Base-by-base conservation (phyloP, 768 basidiomycete species). In the Cystofilobasidium bisporidii region DNA sequence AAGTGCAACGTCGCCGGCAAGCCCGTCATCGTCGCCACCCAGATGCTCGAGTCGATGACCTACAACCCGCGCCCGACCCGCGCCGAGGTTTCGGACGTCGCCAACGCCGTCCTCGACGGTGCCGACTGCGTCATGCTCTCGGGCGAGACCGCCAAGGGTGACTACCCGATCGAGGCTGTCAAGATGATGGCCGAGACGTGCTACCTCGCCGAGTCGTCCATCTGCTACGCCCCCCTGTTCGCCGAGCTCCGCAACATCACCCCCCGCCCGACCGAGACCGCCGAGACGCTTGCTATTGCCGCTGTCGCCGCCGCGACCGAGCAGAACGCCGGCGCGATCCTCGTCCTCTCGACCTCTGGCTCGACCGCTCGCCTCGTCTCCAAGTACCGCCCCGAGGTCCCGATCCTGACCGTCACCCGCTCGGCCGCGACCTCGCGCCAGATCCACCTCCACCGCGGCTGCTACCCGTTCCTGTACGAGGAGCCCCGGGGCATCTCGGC, bases 161-260 rank as follows among this genome's bases (percentile, higher is more conserved):
- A 83, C 71, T 99, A 99, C 79, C 96, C 96, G 63, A 84, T 97
- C 75, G 86, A 94, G 78, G 93, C 96, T 61, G 93, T 99, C 71
- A 83, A 91, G 73, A 94, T 98, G 94, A 99, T 99, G 96, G 96
- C 94, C 62, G 96, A 99, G 82, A 98, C 93, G 3, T 97, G 94
- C 77, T 83, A 91, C 74, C 87, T 99, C 71, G 94, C 96, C 67
- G 96, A 99, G 80, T 84, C 87, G 57, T 87, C 94, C 40, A 90
- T 94, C 78, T 92, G 89, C 81, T 93, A 97, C 76, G 89, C 90
- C 48, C 89, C 92, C 67, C 80, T 97, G 61, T 97, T 89, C 76
- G 89, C 96, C 74, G 91, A 94, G 73, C 81, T 98, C 71, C 85
- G 85, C 69, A 78, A 82, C 47, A 82, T 87, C 71, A 88, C 91